Base-by-base conservation (phyloP, 2,329 filamentous ascomycete genomes). In the Trichophyton verrucosum region DNA sequence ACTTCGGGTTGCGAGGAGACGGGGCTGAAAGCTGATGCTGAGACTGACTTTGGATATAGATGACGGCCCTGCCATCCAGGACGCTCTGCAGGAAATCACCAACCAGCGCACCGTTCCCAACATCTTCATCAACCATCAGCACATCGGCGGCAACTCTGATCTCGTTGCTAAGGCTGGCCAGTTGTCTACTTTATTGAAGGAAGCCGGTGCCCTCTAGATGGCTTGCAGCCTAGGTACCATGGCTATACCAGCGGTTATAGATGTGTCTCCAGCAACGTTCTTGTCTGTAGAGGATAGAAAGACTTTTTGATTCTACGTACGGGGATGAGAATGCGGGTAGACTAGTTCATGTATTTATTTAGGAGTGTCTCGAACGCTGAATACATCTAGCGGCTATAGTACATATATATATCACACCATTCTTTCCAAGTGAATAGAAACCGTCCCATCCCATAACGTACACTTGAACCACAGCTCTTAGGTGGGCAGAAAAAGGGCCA, bases 101-200 rank as follows among this genome's bases (percentile, higher is more conserved):
- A 81, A 82, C 74, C 94, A 99, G 81, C 81, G 85, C 70, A 92
- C 89, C 69, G 94, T 99, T 4, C 94, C 94, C 69, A 97, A 97
- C 80, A 88, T 96, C 78, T 97, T 88, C 81, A 97, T 99, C 76
- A 78, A 78, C 68, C 78, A 91, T 78, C 79, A 95, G 80, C 92
- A 96, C 77, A 95, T 99, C 73, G 94, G 94, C 65, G 94, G 94
- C 67, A 97, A 97, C 83, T 95, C 90, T 24, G 92, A 94, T 68
- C 75, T 95, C 65, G 86, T 91, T 77, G 80, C 77, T 59, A 83
- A 81, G 75, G 83, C 82, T 75, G 65, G 64, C 11, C 73, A 95
- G 66, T 76, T 97, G 60, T 81, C 84, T 66, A 69, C 70, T 36
- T 74, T 94, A 67, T 77, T 89, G 72, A 81, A 82, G 76, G 78